phyloP scores from a whole-genome alignment of 225 moss, liverwort and hornwort genomes.

The Polytrichum commune region DNA sequence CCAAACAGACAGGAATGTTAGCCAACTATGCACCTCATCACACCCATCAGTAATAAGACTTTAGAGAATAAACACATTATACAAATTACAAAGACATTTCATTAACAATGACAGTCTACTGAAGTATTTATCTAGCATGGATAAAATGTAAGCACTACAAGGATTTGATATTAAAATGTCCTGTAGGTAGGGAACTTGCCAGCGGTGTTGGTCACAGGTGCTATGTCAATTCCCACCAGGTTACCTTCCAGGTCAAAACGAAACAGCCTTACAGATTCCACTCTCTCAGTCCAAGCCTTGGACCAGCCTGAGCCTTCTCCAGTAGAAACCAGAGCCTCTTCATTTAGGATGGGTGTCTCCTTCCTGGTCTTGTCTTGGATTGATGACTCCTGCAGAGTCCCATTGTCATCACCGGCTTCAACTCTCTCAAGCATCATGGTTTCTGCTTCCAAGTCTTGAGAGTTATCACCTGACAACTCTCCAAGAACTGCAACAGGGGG shows the following conservation, averaged over 20 bases:
- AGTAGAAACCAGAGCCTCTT: constrained; percentile 10
- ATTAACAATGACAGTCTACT: too few relatives aligned
- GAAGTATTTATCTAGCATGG: too few relatives aligned
- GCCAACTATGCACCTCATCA: constrained; percentile 6
- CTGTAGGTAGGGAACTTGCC: constrained; percentile 32
- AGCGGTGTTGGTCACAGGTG: constrained; percentile 22
- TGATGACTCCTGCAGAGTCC: background rate
- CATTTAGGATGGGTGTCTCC: constrained; percentile 11
- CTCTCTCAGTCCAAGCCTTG: constrained; percentile 77
- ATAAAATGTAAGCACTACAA: too few relatives aligned
- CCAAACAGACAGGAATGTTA: constrained; percentile 6
- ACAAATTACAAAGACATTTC: too few relatives aligned
- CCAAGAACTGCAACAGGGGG: constrained; percentile 10
- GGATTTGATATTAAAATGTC: too few relatives aligned
- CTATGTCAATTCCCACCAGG: constrained; percentile 42
- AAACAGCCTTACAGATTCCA: constrained; percentile 74
- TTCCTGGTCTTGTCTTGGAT: background rate
- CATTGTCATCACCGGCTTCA: background rate
- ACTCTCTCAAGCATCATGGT: background rate
- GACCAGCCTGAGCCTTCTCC: constrained; percentile 35
- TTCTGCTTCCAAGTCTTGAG: background rate
- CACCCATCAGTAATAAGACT: too few relatives aligned
- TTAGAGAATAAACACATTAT: too few relatives aligned
- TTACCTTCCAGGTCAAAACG: constrained; percentile 77
- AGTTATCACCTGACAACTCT: constrained; percentile 9